Evolutionary conservation across 139 green algal species (phyloP).

Genomic region (Chlamydomonas sp.): DNA sequence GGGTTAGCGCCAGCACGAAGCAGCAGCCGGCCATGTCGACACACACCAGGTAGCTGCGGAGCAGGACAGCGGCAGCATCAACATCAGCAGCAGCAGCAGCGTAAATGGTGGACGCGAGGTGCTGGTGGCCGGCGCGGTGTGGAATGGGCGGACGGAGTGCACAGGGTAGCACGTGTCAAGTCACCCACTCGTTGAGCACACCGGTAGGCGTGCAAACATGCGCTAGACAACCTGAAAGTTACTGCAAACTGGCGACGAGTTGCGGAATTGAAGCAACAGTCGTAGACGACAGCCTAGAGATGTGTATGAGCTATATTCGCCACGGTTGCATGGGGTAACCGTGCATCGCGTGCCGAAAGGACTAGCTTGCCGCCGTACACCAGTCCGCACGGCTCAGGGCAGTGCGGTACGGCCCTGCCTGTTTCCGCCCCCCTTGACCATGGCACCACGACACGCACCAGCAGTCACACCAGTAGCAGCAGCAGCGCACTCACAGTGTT

Average conservation of each 20-base stretch:
- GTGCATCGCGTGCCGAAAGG: too few species aligned
- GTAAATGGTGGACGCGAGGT: not conserved
- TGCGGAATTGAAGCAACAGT: too few species aligned
- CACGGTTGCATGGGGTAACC: too few species aligned
- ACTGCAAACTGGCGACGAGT: too few species aligned
- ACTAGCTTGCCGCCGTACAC: too few species aligned
- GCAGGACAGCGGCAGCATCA: not conserved
- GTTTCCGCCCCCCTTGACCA: not conserved
- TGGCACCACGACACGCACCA: not conserved
- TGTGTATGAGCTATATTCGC: too few species aligned
- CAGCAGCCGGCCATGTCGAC: conserved; percentile 24
- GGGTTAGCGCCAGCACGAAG: conserved; percentile 31
- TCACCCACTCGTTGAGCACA: not conserved
- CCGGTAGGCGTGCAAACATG: not conserved
- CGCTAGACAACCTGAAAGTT: not conserved
- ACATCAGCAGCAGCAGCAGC: not conserved
- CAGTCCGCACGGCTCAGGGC: too few species aligned
- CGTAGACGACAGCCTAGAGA: too few species aligned
- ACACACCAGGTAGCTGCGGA: conserved; percentile 35
- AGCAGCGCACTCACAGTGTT: conserved; percentile 20
- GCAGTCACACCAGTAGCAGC: not conserved
- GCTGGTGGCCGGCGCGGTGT: not conserved
- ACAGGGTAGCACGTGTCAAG: not conserved
- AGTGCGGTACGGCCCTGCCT: too few species aligned
- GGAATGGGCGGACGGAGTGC: not conserved